Base-by-base conservation (phyloP, 1,139 yeast genomes). In the Sugiyamaella neomexicana region DNA sequence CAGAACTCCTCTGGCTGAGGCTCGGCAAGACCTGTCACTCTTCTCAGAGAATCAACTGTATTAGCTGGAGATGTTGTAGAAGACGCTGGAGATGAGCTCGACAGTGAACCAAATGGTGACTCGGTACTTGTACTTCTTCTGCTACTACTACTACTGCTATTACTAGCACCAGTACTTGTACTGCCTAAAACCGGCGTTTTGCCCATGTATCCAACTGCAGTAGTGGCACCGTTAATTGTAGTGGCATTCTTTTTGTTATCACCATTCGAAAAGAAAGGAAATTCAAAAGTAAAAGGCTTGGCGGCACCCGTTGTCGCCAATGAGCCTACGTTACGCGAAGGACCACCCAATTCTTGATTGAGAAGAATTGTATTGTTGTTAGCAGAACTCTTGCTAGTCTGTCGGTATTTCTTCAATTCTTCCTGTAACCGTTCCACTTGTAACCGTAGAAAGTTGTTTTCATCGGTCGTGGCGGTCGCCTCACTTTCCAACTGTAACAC, bases 361-460 rank as follows among this genome's bases (percentile, higher is more conserved):
- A 53, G 43, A 4, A 50, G 39, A 7, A 45, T 32, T 2, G 53
- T 49, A 10, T 48, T 49, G 34, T 44, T 49, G 12, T 15, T 40
- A 12, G 31, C 34, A 16, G 47, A 37, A 16, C 48, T 48, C 16
- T 41, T 38, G n/a, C 45, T 41, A 2, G 46, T 32, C 25, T 45
- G 53, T 8, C 56, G 46, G 34, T 53, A 53, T 23, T 42, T 49
- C 3, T 42, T 40, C 61, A 91, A 77, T 72, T 90, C 97, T 36
- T 72, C 73, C 73, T 89, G 85, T 55, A 91, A 77, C 60, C 86
- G 77, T 52, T 81, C 82, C 29, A 91, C 90, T 71, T 90, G 97
- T 46, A 84, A 77, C 67, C 86, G 79, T 59, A 91, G 75, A 56
- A 87, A 81, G 64, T 86, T 87, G 39, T 87, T 77, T 67, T 90